A percentile compares a stretch with the other conserved stretches of the same genome.
Evolutionary conservation across 139 green algal genomes (phyloP).

Genomic region (Coccomyxa sp.): DNA sequence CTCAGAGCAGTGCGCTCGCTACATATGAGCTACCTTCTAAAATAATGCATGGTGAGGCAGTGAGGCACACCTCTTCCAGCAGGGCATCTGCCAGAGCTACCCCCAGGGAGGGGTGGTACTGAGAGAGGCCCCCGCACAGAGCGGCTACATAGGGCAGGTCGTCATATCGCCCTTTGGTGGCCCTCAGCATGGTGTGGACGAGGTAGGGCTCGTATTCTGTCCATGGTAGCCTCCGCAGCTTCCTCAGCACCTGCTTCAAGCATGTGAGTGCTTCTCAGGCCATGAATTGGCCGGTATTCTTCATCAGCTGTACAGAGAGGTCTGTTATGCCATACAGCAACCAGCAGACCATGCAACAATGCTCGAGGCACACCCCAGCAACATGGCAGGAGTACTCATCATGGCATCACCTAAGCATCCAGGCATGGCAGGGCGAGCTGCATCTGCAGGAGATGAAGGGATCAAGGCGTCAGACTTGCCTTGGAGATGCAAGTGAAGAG

Average conservation of each 20-base stretch:
- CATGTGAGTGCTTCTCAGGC: no score
- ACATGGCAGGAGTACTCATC: no score
- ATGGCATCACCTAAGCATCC: no score
- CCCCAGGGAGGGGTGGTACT: constrained; percentile 75
- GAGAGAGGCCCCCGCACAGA: constrained; percentile 70
- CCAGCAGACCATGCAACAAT: no score
- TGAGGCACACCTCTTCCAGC: constrained; percentile 71
- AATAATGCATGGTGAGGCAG: not conserved
- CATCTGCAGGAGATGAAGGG: no score
- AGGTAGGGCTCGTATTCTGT: constrained; percentile 68
- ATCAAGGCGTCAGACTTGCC: no score
- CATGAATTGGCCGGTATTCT: no score
- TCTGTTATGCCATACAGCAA: no score
- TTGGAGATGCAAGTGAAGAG: not conserved
- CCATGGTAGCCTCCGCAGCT: constrained; percentile 88
- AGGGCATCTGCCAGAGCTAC: constrained; percentile 76
- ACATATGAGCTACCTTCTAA: no score
- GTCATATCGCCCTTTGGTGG: constrained; percentile 47
- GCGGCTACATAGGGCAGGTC: constrained; percentile 73
- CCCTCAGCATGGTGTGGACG: constrained; percentile 79
- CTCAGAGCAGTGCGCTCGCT: not conserved
- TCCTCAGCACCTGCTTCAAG: constrained; percentile 64
- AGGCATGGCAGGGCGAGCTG: no score
- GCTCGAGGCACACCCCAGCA: no score
- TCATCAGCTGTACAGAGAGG: no score